Percentiles rank a stretch among this genome's conserved stretches.
phyloP scores from a whole-genome alignment of 345 rosid species.

The Syzygium aromaticum region DNA sequence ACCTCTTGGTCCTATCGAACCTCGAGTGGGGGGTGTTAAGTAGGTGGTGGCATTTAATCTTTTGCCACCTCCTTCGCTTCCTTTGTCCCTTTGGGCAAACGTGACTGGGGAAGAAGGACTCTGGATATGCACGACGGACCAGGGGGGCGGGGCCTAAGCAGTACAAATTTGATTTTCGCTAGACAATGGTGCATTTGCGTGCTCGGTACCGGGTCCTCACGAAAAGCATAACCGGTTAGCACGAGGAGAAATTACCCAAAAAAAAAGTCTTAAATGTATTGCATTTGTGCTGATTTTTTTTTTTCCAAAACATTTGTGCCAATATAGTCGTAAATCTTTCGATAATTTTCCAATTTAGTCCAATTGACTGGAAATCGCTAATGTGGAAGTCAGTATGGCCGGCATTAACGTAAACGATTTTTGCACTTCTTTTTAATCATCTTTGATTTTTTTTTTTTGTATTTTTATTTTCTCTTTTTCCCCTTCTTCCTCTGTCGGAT shows the following conservation, averaged over 20 bases:
- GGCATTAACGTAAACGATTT: neutral
- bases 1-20: neutral
- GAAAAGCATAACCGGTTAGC: neutral
- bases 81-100: neutral
- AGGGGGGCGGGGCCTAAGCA: neutral
- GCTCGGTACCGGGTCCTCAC: neutral
- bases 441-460: neutral
- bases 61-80: neutral
- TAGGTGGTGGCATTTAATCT: neutral
- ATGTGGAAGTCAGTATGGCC: neutral
- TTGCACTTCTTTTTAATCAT: neutral
- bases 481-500: neutral
- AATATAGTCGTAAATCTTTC: neutral
- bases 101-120: neutral
- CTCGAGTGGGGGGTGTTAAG: neutral
- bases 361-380: fast-evolving
- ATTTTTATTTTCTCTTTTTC: neutral
- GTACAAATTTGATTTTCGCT: neutral
- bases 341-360: too few relatives aligned
- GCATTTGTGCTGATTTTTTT: neutral
- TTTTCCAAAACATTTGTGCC: too few relatives aligned
- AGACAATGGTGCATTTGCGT: neutral
- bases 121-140: neutral
- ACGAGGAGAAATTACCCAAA: neutral
- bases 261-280: neutral